Evolutionary conservation across 2,329 filamentous ascomycete species (phyloP), one percentile per base, ranked within the genome.

Genomic region (Penicillium psychrosexuale): DNA sequence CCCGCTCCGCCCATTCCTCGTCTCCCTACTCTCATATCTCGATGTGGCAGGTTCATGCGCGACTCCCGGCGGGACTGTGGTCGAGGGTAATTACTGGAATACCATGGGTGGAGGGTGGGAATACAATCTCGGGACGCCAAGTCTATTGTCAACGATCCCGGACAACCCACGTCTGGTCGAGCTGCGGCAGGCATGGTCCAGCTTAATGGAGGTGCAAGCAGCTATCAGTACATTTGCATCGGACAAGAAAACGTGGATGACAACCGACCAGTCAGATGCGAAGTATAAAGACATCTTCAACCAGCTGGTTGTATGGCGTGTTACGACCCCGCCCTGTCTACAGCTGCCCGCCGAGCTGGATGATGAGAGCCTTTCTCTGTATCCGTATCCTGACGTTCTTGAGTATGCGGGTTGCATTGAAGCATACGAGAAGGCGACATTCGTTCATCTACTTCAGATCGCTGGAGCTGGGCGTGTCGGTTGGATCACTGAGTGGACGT

Each of bases 21-120:
- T 75, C 15, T 75, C 71, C 2, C 62, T 74, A 13, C 66, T 75
- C 33, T 73, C 70, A 2, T 74, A 73, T 51, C 70, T 75, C 17
- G 72, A 75, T 45, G 72, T 74, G 19, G 72, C 72, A 0, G 72
- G 72, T 28, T 69, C 73, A 11, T 73, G 72, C 52, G 70, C 71
- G 5, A 72, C 70, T 6, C 68, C 69, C 19, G 69, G 73, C 28
- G 71, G 69, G 3, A 73, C 72, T 4, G 62, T 74, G 8, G 69
- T 74, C 11, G 63, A 72, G 47, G 72, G 72, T 3, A 70, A 67
- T 53, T 75, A 75, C 48, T 74, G 72, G 72, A 66, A 68, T 54
- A 72, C 69, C 1, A 62, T 71, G n/a, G 72, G 67, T 5, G 68
- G 70, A 8, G 70, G 68, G 3, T 74, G 71, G 71, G 69, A 75